These are phyloP conservation scores for Voacanga thouarsii DNA, from an alignment of 257 asterid genomes.

Conservation along the genomic window DNA sequence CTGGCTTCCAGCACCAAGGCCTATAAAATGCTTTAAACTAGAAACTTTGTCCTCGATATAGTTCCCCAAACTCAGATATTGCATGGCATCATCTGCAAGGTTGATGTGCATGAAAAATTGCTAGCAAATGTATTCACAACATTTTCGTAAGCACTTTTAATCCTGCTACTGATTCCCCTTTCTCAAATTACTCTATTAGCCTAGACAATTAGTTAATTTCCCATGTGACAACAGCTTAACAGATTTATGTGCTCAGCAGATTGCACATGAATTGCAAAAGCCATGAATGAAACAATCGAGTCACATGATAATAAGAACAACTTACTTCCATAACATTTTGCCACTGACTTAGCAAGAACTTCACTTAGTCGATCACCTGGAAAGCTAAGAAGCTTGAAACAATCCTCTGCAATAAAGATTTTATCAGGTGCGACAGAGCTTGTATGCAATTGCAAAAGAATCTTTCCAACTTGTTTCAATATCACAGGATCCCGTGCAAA, in stretches of 20 bases:
- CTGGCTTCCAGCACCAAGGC: conserved; percentile 22
- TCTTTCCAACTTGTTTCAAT: conserved; percentile 67
- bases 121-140: background rate
- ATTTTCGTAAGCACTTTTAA: background rate
- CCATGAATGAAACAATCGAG: background rate
- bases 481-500: conserved; percentile 70
- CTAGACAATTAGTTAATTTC: background rate
- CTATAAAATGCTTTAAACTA: conserved; percentile 58
- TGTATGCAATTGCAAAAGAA: conserved; percentile 44
- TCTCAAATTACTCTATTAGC: background rate
- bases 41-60: conserved; percentile 62
- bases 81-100: conserved; percentile 45
- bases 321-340: conserved; percentile 59
- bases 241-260: background rate
- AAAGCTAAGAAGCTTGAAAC: conserved; percentile 62
- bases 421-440: conserved; percentile 26
- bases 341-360: conserved; percentile 38
- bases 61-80: conserved; percentile 47
- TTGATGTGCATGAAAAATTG: background rate
- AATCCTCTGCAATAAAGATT: conserved; percentile 72
- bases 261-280: background rate
- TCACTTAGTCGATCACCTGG: conserved; percentile 33
- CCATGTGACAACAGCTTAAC: background rate
- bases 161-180: background rate
- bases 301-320: conserved; percentile 3